Evolutionary conservation across 2,329 filamentous ascomycete species (phyloP), one percentile per base, ranked within the genome.

Genomic region (Monilinia fructigena): DNA sequence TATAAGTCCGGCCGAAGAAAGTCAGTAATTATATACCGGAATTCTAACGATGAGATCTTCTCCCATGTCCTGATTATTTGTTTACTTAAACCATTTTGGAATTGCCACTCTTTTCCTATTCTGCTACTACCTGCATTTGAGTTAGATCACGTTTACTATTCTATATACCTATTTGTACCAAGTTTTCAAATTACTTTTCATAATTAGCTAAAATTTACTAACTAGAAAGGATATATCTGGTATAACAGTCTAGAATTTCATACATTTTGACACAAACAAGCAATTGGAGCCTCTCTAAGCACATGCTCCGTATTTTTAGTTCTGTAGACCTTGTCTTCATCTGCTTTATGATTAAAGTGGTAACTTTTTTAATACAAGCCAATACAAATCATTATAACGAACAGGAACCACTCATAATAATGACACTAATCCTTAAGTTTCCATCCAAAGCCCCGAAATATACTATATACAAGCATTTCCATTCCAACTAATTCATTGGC

Each of bases 1-100:
- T n/a, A 23, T 60, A 48, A 50, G 58, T 38, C 45, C 28, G 45
- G 48, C 20, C 26, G 28, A 38, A 18, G 20, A 48, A 59, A 60
- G n/a, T 20, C 26, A 48, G 56, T 59, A n/a, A 35, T 28, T 3
- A 10, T 20, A 50, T 18, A 23, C 28, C 56, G 56, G 20, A 48
- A 60, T 48, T 60, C 28, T 59, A 59, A 48, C 42, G 42, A 59
- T 23, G 28, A 16, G 26, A 59, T 48, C 56, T 60, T 60, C 42
- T 45, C 16, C 42, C 28, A 60, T 38, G 56, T 48, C 26, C 35
- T 38, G 11, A 11, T 14, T 26, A 35, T 23, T 11, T 47, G 12
- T n/a, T 38, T 47, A 47, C 6, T 20, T 26, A 18, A 20, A n/a
- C 6, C 31, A 7, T 50, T 35, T 48, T 8, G 7, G 18, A 38